Conservation (phyloP, 192 early-diverging fungal species). For the Podila epigama region DNA sequence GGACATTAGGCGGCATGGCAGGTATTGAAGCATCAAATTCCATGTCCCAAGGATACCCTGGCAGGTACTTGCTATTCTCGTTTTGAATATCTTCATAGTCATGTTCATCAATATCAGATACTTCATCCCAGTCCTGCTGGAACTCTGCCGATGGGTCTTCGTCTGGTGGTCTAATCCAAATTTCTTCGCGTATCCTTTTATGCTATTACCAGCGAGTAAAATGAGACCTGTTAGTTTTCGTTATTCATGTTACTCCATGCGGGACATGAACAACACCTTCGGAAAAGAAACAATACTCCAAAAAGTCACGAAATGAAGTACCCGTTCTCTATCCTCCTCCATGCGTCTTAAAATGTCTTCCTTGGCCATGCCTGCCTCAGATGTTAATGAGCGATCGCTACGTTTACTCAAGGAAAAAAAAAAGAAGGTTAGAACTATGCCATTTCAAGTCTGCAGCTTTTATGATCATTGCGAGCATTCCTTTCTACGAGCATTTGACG, state of each 20-base stretch:
- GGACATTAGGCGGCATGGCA: not conserved
- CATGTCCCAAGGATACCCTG: conserved; percentile 36
- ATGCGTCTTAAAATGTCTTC: conserved; percentile 62
- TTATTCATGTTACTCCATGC: too few relatives aligned
- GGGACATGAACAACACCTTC: not conserved
- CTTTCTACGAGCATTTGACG: not conserved
- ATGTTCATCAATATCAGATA: conserved; percentile 53
- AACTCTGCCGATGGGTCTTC: conserved; percentile 54
- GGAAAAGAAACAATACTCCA: not conserved
- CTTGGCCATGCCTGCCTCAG: conserved; percentile 49
- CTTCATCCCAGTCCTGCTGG: conserved; percentile 54
- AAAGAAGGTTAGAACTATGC: not conserved
- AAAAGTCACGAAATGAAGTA: conserved; percentile 31
- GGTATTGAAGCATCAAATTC: conserved; percentile 39
- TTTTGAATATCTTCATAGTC: conserved; percentile 53
- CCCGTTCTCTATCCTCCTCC: conserved; percentile 66
- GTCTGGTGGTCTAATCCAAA: conserved; percentile 59
- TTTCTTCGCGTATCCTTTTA: conserved; percentile 63
- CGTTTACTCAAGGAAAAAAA: not conserved
- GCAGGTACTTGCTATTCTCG: conserved; percentile 48
- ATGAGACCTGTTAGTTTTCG: not conserved
- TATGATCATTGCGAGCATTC: too few relatives aligned
- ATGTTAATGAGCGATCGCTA: conserved; percentile 3
- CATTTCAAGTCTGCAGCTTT: too few relatives aligned
- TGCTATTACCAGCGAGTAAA: conserved; percentile 29